phyloP scores from a whole-genome alignment of 2,329 filamentous ascomycete genomes.

The Pezicula carpinea region DNA sequence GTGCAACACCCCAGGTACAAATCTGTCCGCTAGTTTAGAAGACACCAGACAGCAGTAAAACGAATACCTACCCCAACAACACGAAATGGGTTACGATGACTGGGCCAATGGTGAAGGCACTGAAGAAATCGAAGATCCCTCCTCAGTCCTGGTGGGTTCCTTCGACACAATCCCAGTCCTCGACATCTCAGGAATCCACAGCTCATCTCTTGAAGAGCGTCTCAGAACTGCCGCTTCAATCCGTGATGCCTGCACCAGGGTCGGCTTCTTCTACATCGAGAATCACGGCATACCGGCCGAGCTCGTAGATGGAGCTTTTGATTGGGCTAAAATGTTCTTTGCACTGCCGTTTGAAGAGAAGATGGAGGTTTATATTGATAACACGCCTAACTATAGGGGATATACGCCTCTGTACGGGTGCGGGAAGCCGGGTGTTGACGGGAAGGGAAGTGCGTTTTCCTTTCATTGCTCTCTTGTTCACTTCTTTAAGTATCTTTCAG shows the following conservation, averaged over 20 bases:
- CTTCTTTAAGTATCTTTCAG: background rate
- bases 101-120: too few relatives aligned
- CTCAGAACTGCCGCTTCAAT: constrained; percentile 27
- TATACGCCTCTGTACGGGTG: constrained; percentile 17
- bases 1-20: too few relatives aligned
- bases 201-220: constrained; percentile 23
- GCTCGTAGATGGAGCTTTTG: constrained; percentile 33
- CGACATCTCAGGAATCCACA: constrained; percentile 27
- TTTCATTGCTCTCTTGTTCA: background rate
- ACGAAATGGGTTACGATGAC: too few relatives aligned
- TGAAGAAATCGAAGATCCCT: too few relatives aligned
- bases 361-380: constrained; percentile 20
- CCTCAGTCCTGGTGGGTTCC: background rate
- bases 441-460: constrained; percentile 10
- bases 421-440: constrained; percentile 14
- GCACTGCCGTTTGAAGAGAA: constrained; percentile 18
- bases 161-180: constrained; percentile 33
- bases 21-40: too few relatives aligned
- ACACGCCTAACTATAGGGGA: constrained; percentile 18
- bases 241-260: constrained; percentile 28
- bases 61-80: too few relatives aligned
- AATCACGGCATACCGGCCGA: constrained; percentile 35
- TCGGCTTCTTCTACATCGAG: constrained; percentile 34
- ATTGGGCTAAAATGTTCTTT: constrained; percentile 16
- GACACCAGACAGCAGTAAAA: too few relatives aligned